phyloP scores from a whole-genome alignment of 1,284 basidiomycete genomes.

The Phellopilus nigrolimitatus region DNA sequence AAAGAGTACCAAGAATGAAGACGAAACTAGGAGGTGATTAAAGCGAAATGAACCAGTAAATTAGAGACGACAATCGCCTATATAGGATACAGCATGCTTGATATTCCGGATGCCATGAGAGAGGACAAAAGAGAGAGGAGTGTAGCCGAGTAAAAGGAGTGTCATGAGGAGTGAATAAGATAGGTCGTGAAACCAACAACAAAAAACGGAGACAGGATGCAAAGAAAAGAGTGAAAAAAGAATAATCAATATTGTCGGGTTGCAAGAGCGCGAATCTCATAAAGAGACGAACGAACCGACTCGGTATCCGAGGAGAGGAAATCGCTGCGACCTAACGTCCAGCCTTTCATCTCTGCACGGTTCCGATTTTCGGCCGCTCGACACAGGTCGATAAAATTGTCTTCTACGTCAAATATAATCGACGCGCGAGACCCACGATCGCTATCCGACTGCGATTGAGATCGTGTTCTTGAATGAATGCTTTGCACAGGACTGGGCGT shows the following conservation, averaged over 20 bases:
- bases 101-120: background rate
- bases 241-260: constrained; percentile 66
- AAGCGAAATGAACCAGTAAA: background rate
- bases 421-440: constrained; percentile 72
- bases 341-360: constrained; percentile 75
- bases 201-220: constrained; percentile 11
- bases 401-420: constrained; percentile 68
- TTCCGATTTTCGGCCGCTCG: constrained; percentile 76
- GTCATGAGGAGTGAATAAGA: background rate
- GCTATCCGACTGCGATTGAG: constrained; percentile 62
- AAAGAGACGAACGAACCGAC: constrained; percentile 58
- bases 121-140: background rate
- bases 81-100: constrained; percentile 13
- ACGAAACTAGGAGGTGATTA: background rate
- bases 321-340: constrained; percentile 52
- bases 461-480: constrained; percentile 42
- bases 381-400: constrained; percentile 67
- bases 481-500: constrained; percentile 59
- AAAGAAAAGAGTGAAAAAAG: constrained; percentile 18
- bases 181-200: constrained; percentile 10
- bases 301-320: constrained; percentile 36
- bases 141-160: constrained; percentile 1
- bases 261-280: constrained; percentile 76
- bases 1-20: constrained; percentile 7
- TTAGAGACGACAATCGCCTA: background rate